Evolutionary conservation across 805 yeast species (phyloP), one percentile per base, ranked within the genome.

Genomic region (Saturnispora gosingensis): DNA sequence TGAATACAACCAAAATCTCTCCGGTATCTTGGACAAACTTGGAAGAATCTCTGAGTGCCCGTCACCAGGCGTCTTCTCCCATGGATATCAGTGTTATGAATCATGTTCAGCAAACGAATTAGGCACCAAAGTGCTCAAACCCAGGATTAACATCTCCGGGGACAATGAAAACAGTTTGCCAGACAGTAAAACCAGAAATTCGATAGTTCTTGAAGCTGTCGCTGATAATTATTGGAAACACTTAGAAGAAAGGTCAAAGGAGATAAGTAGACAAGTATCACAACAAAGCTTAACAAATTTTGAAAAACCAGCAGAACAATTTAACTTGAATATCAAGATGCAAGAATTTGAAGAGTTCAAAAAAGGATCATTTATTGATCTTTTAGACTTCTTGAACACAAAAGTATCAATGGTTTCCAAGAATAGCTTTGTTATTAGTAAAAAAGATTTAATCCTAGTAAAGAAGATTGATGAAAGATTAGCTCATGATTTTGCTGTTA

Each of bases 11-110:
- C 24, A n/a, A 38, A 38, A 9, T 20, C 9, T 20, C 24, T 16
- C 15, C 24, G 22, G 42, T 18, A 0, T 28, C 28, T 27, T 46
- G 38, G 43, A 38, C 35, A 27, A 39, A 38, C 45, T 46, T 46
- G 32, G 43, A 46, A 27, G 36, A 46, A 24, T 46, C 38, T 24
- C 43, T 46, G 49, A 27, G n/a, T 4, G 38, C 28, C 38, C 49
- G 28, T 38, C 44, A 27, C 24, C 35, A 28, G 6, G 16, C n/a
- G 7, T 18, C 46, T 11, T 15, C 46, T 7, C 46, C 10, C 13
- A 20, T 5, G 35, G 28, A 43, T n/a, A 24, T 7, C 13, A 11
- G 3, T 38, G 5, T 38, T 18, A 38, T 10, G 11, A 18, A 38
- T 10, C 42, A 38, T 6, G 15, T 6, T 11, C 25, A 18, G 15